Conservation (phyloP, 2,329 filamentous ascomycete species). For the Leptographium lundbergii region DNA sequence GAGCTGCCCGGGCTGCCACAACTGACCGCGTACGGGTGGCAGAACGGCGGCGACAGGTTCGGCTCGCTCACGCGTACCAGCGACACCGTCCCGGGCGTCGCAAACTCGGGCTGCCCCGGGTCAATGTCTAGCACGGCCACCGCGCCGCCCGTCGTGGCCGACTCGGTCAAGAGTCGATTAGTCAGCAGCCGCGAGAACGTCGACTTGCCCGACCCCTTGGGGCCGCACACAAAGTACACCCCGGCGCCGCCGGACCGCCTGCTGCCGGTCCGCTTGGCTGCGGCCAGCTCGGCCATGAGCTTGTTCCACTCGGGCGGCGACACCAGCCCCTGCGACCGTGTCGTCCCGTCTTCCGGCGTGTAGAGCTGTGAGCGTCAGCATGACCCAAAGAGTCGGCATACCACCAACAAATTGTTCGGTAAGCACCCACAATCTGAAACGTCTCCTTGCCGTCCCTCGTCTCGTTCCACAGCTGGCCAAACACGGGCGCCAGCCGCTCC, state of each 20-base stretch:
- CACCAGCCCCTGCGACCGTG: constrained; percentile 37
- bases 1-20: constrained; percentile 14
- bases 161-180: constrained; percentile 51
- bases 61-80: constrained; percentile 47
- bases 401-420: too few relatives aligned
- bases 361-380: constrained; percentile 30
- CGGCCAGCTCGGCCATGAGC: constrained; percentile 35
- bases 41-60: constrained; percentile 56
- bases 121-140: constrained; percentile 62
- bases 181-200: constrained; percentile 55
- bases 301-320: constrained; percentile 50
- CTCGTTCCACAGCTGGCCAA: constrained; percentile 53
- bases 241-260: constrained; percentile 2
- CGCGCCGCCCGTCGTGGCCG: constrained; percentile 15
- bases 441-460: background rate
- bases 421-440: constrained; percentile 7
- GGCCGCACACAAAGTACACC: constrained; percentile 50
- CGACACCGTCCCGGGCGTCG: constrained; percentile 55
- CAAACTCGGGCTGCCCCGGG: constrained; percentile 65
- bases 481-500: constrained; percentile 50
- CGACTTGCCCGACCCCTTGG: constrained; percentile 64
- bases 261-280: constrained; percentile 18
- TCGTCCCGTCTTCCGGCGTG: constrained; percentile 29
- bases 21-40: constrained; percentile 31
- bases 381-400: background rate